Evolutionary conservation across 2,329 filamentous ascomycete species (phyloP).

Genomic region (Pseudopithomyces chartarum): DNA sequence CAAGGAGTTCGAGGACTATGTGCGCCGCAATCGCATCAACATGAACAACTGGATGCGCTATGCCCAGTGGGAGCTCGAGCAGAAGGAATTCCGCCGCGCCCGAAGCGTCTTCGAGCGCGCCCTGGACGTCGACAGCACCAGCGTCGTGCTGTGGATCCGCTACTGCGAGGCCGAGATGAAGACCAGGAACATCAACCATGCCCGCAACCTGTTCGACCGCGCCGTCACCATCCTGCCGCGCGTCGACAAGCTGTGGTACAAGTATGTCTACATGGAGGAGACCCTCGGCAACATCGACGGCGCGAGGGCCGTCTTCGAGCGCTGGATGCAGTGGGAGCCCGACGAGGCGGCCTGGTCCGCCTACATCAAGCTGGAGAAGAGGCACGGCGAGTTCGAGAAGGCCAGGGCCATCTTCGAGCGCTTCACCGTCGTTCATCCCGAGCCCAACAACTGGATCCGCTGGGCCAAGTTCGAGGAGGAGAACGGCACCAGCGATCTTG

Average conservation of each 20-base stretch:
- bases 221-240: slow-evolving; percentile 91
- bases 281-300: slow-evolving; percentile 93
- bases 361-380: slow-evolving; percentile 96
- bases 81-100: slow-evolving; percentile 93
- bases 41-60: slow-evolving; percentile 99
- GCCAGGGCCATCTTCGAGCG: slow-evolving; percentile 88
- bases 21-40: slow-evolving; percentile 89
- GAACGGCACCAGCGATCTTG: slow-evolving; percentile 86
- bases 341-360: slow-evolving; percentile 94
- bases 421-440: slow-evolving; percentile 91
- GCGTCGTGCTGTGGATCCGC: slow-evolving; percentile 84
- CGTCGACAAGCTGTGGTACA: slow-evolving; percentile 98
- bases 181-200: slow-evolving; percentile 77
- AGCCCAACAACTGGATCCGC: slow-evolving; percentile 97
- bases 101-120: slow-evolving; percentile 93
- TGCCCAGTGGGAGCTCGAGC: slow-evolving; percentile 95
- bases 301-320: slow-evolving; percentile 90
- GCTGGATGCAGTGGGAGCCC: slow-evolving; percentile 98
- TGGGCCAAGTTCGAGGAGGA: slow-evolving; percentile 98
- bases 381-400: slow-evolving; percentile 88
- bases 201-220: slow-evolving; percentile 89
- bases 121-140: slow-evolving; percentile 87
- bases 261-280: slow-evolving; percentile 99
- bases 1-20: slow-evolving; percentile 97
- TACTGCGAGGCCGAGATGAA: slow-evolving; percentile 99